Base-by-base conservation (phyloP, 352 stramenopile genomes). In the Pythium rhizo-oryzae region DNA sequence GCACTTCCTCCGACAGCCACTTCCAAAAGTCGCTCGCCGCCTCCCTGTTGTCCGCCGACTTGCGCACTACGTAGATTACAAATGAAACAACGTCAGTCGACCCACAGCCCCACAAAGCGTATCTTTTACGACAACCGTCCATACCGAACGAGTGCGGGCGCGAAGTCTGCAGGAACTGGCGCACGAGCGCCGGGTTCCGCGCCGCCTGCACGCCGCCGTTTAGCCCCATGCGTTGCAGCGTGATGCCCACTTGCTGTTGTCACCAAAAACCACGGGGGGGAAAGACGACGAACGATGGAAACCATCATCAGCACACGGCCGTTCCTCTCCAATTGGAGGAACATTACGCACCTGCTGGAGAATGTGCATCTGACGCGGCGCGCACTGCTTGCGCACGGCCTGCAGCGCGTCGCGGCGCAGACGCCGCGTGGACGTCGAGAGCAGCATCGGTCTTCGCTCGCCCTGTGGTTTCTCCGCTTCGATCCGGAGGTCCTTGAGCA, bases 1-100 rank as follows among this genome's bases (percentile, higher is more conserved):
- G 81, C 50, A 95, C 85, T 52, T 93, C 91, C 71, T 95, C 85
- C 49, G 84, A 84, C 21, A 95, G 71, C 87, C 87, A 95, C 54
- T 79, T 87, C 37, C 75, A 72, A 70, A 90, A 87, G 56, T 80
- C 88, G 71, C 83, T 81, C 23, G 84, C 75, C 58, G 87, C 80
- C 19, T 85, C 67, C 19, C 75, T 70, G 56, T 80, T 74, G 39
- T 80, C 76, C 23, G 59, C 33, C 49, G 49, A 56, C 43, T 78
- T 83, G 30, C 76, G 79, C 35, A 82, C 86, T 91, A 52, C n/a
- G 33, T 5, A 60, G 23, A 63, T n/a, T 51, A 59, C 18, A 18
- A 54, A 52, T 62, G 3, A 53, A 13, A 23, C 43, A 12, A n/a
- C 13, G n/a, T 21, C 41, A 19, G 44, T 61, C 54, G 50, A 61